phyloP scores from a whole-genome alignment of 768 basidiomycete species.

The Chalciporus chontae region DNA sequence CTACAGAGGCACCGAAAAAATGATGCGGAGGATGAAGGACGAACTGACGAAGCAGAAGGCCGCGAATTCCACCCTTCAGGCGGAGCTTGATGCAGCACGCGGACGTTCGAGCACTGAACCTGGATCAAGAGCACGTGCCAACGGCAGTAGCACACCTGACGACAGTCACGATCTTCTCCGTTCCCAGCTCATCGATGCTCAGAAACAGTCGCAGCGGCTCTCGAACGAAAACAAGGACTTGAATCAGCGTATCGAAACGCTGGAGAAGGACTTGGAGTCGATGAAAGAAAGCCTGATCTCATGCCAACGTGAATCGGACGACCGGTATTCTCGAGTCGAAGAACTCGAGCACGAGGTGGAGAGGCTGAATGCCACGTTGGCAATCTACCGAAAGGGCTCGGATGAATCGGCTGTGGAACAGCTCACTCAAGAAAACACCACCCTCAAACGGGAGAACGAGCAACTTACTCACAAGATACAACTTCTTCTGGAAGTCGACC shows the following conservation, averaged over 20 bases:
- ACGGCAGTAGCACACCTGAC: constrained; percentile 81
- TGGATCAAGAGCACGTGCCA: constrained; percentile 50
- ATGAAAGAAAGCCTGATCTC: constrained; percentile 67
- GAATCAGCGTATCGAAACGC: constrained; percentile 62
- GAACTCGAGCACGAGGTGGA: constrained; percentile 81
- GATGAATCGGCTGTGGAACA: constrained; percentile 78
- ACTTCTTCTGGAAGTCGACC: constrained; percentile 82
- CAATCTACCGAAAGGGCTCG: constrained; percentile 70
- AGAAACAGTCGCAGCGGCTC: constrained; percentile 71
- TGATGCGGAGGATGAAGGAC: constrained; percentile 95
- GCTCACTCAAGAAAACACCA: constrained; percentile 76
- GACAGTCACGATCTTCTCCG: constrained; percentile 65
- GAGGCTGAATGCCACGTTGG: constrained; percentile 66
- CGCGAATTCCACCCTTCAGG: constrained; percentile 72
- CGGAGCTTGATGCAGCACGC: constrained; percentile 75
- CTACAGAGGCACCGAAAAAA: constrained; percentile 90
- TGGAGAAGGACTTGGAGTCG: constrained; percentile 72
- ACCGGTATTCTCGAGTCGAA: constrained; percentile 69
- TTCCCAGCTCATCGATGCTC: constrained; percentile 69
- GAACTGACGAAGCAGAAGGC: constrained; percentile 90
- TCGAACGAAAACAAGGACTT: constrained; percentile 75
- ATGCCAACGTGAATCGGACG: constrained; percentile 77
- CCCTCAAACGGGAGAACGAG: constrained; percentile 80
- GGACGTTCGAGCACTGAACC: constrained; percentile 53
- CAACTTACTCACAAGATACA: constrained; percentile 90